phyloP scores from a whole-genome alignment of 192 early-diverging fungal species.

The Coemansia sp. region DNA sequence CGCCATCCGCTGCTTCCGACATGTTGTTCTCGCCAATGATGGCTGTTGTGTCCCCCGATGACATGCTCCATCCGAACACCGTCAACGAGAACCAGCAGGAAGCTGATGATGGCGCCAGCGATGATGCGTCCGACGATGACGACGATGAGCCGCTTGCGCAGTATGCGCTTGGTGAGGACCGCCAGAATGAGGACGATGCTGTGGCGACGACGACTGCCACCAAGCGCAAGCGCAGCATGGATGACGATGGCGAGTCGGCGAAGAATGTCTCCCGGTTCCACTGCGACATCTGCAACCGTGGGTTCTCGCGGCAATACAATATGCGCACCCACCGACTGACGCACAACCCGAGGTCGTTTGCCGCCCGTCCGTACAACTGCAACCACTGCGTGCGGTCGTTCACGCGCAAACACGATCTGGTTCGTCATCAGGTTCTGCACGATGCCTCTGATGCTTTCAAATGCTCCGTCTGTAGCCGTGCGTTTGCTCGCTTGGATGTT shows the following conservation, averaged over 20 bases:
- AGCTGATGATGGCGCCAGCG: conserved; percentile 1
- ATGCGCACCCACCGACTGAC: conserved; percentile 77
- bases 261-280: conserved; percentile 21
- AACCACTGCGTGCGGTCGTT: conserved; percentile 66
- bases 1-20: not conserved
- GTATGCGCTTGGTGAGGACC: not conserved
- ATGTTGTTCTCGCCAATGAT: conserved; percentile 17
- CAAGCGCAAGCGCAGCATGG: conserved; percentile 15
- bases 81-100: not conserved
- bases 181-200: conserved; percentile 1
- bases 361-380: conserved; percentile 60
- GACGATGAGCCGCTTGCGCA: conserved; percentile 10
- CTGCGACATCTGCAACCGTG: conserved; percentile 65
- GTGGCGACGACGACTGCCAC: not conserved
- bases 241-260: conserved; percentile 1
- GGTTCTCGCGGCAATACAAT: conserved; percentile 83
- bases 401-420: conserved; percentile 78
- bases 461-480: conserved; percentile 57
- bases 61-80: conserved; percentile 24
- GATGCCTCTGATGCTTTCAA: conserved; percentile 54
- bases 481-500: conserved; percentile 58
- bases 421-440: conserved; percentile 67
- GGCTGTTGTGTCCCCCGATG: conserved; percentile 11
- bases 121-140: not conserved
- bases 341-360: conserved; percentile 62